Conservation (phyloP, 2,329 filamentous ascomycete species). For the Ophiostoma tasmaniense region DNA sequence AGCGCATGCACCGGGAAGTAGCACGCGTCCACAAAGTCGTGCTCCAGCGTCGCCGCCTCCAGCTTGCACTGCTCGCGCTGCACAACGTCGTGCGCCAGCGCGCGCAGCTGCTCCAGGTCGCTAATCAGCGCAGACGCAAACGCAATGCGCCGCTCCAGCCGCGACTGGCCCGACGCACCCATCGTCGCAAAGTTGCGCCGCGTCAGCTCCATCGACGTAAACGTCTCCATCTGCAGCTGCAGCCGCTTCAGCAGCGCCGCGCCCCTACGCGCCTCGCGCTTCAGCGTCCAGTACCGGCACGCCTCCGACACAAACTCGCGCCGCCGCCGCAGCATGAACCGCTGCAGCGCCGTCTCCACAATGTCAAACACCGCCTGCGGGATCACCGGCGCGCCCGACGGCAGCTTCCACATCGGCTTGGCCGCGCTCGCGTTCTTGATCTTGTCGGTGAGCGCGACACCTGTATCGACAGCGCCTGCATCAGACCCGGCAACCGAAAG, state of each 20-base stretch:
- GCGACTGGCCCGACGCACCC: slow-evolving; percentile 72
- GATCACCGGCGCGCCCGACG: slow-evolving; percentile 89
- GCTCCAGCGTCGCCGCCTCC: slow-evolving; percentile 65
- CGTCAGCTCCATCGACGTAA: slow-evolving; percentile 95
- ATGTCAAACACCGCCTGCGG: slow-evolving; percentile 79
- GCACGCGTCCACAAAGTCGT: slow-evolving; percentile 72
- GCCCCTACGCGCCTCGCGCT: slow-evolving; percentile 83
- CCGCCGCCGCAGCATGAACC: slow-evolving; percentile 71
- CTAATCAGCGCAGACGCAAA: slow-evolving; percentile 69
- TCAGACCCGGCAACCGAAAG: not conserved
- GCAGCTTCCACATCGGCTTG: slow-evolving; percentile 80
- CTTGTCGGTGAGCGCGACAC: slow-evolving; percentile 38
- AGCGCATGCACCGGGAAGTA: slow-evolving; percentile 83
- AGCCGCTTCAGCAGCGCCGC: slow-evolving; percentile 87
- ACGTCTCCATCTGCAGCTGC: slow-evolving; percentile 90
- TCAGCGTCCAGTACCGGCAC: slow-evolving; percentile 96
- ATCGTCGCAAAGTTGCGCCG: slow-evolving; percentile 92
- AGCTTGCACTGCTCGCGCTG: slow-evolving; percentile 71
- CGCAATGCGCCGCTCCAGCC: slow-evolving; percentile 73
- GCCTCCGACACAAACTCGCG: slow-evolving; percentile 90
- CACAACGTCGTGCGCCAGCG: slow-evolving; percentile 62
- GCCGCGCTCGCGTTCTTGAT: slow-evolving; percentile 36
- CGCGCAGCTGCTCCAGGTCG: slow-evolving; percentile 69
- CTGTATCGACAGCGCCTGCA: slow-evolving; percentile 51
- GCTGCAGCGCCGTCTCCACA: slow-evolving; percentile 72